Evolutionary conservation across 1,139 yeast species (phyloP).

Genomic region (Zygoascus sp.): DNA sequence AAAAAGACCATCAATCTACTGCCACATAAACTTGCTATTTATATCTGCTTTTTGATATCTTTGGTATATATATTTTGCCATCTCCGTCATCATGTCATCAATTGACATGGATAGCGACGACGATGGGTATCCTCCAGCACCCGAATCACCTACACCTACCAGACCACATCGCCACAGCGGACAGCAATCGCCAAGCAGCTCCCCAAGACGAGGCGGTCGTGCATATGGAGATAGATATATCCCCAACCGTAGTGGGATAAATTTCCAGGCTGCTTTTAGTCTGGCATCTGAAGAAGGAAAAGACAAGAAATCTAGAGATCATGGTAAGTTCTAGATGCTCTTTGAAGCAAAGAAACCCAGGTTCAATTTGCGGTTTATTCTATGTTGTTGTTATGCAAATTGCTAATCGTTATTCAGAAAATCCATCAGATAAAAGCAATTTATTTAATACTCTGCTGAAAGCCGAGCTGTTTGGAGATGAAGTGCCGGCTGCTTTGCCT

Average conservation of each 20-base stretch:
- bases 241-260: slow-evolving; percentile 80
- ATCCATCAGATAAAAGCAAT: slow-evolving; percentile 61
- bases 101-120: slow-evolving; percentile 12
- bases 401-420: slow-evolving; percentile 10
- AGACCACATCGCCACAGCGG: slow-evolving; percentile 1
- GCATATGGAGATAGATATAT: slow-evolving; percentile 62
- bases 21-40: neutral
- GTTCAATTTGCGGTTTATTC: too few relatives aligned
- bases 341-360: too few relatives aligned
- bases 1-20: neutral
- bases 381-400: too few relatives aligned
- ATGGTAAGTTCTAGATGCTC: neutral
- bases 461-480: slow-evolving; percentile 88
- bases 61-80: neutral
- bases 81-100: neutral
- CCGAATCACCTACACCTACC: slow-evolving; percentile 25
- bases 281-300: slow-evolving; percentile 43
- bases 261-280: slow-evolving; percentile 82
- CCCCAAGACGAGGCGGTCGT: slow-evolving; percentile 17
- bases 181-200: slow-evolving; percentile 17
- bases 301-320: slow-evolving; percentile 5
- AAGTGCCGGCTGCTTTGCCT: slow-evolving; percentile 55
- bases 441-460: slow-evolving; percentile 82
- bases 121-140: slow-evolving; percentile 15
- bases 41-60: neutral